Evolutionary conservation across 1,284 basidiomycete genomes (phyloP).

Genomic region (Microbotryomycetes sp.): DNA sequence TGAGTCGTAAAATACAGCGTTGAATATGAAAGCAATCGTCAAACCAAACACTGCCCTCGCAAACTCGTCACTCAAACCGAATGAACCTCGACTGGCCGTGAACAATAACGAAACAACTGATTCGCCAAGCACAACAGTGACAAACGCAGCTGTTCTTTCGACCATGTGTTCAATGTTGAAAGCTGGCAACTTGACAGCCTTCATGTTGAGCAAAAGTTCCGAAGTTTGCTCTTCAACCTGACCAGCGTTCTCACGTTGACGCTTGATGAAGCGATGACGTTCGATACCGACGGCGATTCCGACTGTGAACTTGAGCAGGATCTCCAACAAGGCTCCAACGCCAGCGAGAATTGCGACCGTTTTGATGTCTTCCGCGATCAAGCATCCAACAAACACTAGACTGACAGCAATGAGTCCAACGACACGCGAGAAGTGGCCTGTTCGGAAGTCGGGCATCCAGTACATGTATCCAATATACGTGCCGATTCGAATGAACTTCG

Average conservation of each 20-base stretch:
- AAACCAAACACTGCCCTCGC: background rate
- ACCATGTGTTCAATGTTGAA: constrained; percentile 4
- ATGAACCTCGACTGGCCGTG: background rate
- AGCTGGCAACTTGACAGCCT: background rate
- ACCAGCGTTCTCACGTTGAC: background rate
- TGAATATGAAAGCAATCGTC: background rate
- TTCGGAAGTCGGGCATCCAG: constrained; percentile 1
- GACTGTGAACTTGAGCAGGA: background rate
- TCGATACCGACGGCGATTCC: background rate
- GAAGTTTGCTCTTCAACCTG: background rate
- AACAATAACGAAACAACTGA: background rate
- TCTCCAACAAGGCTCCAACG: background rate
- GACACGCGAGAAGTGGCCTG: background rate
- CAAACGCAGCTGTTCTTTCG: background rate
- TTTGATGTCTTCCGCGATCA: background rate
- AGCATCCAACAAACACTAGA: constrained; percentile 1
- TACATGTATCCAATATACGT: background rate
- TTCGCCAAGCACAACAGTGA: constrained; percentile 3
- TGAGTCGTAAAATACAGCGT: constrained; percentile 1
- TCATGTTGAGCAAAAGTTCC: background rate
- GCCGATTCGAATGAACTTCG: background rate
- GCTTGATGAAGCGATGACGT: background rate
- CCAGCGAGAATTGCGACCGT: background rate
- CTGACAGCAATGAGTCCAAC: background rate
- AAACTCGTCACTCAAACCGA: background rate